Percentiles rank a stretch among this genome's conserved stretches.
phyloP scores from a whole-genome alignment of 179 eudicot genomes.

The Nepenthes alata region DNA sequence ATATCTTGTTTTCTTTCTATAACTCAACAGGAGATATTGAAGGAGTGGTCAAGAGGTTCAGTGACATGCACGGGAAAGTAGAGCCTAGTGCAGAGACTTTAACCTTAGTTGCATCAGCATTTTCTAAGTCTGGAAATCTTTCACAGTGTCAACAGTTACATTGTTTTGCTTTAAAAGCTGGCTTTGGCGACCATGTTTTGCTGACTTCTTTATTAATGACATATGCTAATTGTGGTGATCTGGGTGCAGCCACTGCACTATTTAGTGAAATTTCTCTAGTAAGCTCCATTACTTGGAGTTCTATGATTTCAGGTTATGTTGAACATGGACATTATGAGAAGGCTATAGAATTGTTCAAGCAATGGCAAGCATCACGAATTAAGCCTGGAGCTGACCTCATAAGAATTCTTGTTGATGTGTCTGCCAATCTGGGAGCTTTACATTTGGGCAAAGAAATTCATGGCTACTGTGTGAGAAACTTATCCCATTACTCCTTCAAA shows the following conservation, averaged over 20 bases:
- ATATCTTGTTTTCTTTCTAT: slow-evolving; percentile 34
- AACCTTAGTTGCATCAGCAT: slow-evolving; percentile 31
- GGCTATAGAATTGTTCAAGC: slow-evolving; percentile 22
- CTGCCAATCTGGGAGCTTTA: slow-evolving; percentile 32
- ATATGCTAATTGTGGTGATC: slow-evolving; percentile 33
- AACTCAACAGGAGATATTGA: slow-evolving; percentile 9
- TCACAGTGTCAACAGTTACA: slow-evolving; percentile 30
- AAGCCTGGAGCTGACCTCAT: slow-evolving; percentile 15
- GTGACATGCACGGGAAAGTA: slow-evolving; percentile 24
- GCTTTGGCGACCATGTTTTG: slow-evolving; percentile 30
- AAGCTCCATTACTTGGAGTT: slow-evolving; percentile 23
- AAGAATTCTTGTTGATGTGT: slow-evolving; percentile 25
- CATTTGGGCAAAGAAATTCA: slow-evolving; percentile 40
- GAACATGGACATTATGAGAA: slow-evolving; percentile 23
- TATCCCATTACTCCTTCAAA: slow-evolving; percentile 9
- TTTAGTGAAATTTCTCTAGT: slow-evolving; percentile 22
- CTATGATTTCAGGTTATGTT: slow-evolving; percentile 27
- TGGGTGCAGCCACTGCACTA: slow-evolving; percentile 26
- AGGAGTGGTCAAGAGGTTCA: slow-evolving; percentile 14
- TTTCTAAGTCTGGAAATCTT: slow-evolving; percentile 19
- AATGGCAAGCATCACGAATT: slow-evolving; percentile 17
- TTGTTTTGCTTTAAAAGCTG: slow-evolving; percentile 34
- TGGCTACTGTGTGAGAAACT: slow-evolving; percentile 24
- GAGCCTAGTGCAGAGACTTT: slow-evolving; percentile 34
- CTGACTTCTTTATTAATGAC: slow-evolving; percentile 31